These are phyloP conservation scores for Globisporangium perplexum DNA, from an alignment of 352 stramenopile species.

Conservation along the genomic window DNA sequence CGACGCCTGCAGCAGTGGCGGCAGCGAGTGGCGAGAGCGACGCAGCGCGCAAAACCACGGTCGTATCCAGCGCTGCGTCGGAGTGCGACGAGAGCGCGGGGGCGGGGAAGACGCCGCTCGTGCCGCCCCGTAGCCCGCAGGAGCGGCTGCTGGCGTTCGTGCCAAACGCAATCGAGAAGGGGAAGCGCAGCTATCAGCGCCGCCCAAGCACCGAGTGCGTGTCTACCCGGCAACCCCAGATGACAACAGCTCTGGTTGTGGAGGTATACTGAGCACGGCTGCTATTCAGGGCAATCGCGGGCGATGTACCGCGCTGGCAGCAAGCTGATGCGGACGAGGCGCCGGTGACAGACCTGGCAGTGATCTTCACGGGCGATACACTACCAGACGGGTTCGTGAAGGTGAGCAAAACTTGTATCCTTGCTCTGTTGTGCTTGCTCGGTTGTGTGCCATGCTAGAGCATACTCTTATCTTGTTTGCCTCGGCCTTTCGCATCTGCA, in stretches of 20 bases:
- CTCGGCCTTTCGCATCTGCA: slow-evolving; percentile 19
- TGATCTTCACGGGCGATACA: slow-evolving; percentile 74
- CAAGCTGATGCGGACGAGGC: slow-evolving; percentile 33
- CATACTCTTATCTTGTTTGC: too few species aligned
- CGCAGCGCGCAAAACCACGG: background rate
- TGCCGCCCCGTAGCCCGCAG: slow-evolving; percentile 46
- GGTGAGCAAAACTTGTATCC: slow-evolving; percentile 18
- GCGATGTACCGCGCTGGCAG: slow-evolving; percentile 37
- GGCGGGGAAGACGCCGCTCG: slow-evolving; percentile 10
- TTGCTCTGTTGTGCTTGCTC: background rate
- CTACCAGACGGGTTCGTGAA: slow-evolving; percentile 70
- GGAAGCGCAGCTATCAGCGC: slow-evolving; percentile 29
- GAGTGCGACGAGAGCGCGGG: slow-evolving; percentile 1
- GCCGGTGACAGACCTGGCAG: slow-evolving; percentile 63
- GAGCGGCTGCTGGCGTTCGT: slow-evolving; percentile 39
- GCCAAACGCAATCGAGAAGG: slow-evolving; percentile 41
- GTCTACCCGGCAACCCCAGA: background rate
- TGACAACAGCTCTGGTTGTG: background rate
- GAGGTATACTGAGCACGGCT: background rate
- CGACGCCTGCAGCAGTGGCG: too few species aligned
- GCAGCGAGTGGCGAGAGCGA: background rate
- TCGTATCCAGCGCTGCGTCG: slow-evolving; percentile 5
- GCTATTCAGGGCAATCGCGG: background rate
- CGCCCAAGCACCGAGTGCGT: slow-evolving; percentile 23
- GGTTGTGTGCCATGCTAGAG: background rate